Conservation (phyloP, 345 rosid genomes). For the Salix viminalis region DNA sequence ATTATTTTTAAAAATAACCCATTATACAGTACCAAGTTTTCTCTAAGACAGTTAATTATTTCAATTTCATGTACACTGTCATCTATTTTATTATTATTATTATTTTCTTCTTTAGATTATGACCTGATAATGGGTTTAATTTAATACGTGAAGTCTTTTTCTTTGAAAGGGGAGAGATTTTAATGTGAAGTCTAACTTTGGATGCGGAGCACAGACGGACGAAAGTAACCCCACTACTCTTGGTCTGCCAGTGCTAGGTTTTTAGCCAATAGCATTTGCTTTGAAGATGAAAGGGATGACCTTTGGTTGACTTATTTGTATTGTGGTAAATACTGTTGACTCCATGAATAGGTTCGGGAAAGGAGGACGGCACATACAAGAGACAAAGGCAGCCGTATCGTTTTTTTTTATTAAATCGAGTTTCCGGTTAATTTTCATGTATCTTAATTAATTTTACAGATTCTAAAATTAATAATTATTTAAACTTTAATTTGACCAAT, state of each 20-base stretch:
- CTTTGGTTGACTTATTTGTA: slow-evolving; percentile 21
- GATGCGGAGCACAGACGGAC: slow-evolving; percentile 16
- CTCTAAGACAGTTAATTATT: slow-evolving; percentile 9
- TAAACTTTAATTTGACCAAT: neutral
- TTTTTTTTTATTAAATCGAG: no score
- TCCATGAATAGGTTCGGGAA: neutral
- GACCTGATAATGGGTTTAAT: neutral
- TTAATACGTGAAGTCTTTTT: neutral
- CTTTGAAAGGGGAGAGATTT: neutral
- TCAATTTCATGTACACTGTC: neutral
- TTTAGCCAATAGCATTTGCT: neutral
- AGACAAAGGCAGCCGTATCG: neutral
- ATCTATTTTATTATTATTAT: neutral
- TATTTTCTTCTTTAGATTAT: neutral
- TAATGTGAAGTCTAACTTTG: slow-evolving; percentile 17
- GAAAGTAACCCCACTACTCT: slow-evolving; percentile 26
- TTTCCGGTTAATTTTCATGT: rapidly evolving
- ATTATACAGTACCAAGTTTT: no score
- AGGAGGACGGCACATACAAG: neutral
- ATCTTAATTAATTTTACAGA: no score
- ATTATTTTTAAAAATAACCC: no score
- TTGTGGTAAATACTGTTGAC: slow-evolving; percentile 16
- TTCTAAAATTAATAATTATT: no score
- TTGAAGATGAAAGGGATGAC: neutral
- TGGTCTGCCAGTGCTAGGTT: slow-evolving; percentile 41